phyloP scores from a whole-genome alignment of 345 rosid species.

The Eucalyptus dawsonii region DNA sequence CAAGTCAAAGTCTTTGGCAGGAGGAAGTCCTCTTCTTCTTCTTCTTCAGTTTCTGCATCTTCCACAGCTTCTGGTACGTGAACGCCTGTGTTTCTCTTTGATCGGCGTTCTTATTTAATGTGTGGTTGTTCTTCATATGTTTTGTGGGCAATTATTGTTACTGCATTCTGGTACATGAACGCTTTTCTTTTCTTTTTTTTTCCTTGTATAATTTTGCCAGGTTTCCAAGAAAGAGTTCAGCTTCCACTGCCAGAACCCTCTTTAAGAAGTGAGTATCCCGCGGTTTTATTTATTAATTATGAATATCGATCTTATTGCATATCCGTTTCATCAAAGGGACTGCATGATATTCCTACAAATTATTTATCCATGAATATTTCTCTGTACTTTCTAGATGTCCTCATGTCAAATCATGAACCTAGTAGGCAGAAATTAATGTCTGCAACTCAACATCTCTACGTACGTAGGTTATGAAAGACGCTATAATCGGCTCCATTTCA shows the following conservation, averaged over 20 bases:
- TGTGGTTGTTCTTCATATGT: neutral
- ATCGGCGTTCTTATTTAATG: neutral
- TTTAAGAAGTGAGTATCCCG: slow-evolving; percentile 31
- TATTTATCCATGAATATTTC: neutral
- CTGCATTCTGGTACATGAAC: neutral
- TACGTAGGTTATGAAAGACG: neutral
- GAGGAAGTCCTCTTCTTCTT: slow-evolving; percentile 33
- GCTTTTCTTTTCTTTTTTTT: neutral
- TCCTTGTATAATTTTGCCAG: neutral
- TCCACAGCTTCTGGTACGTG: neutral
- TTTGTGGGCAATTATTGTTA: neutral
- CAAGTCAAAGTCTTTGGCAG: slow-evolving; percentile 92
- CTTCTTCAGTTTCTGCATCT: slow-evolving; percentile 33
- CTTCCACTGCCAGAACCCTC: slow-evolving; percentile 47
- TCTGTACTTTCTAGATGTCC: neutral
- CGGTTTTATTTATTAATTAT: neutral
- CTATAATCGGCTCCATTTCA: neutral
- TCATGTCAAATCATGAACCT: neutral
- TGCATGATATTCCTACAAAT: neutral
- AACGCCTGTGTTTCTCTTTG: neutral
- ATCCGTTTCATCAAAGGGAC: neutral
- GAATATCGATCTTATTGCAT: neutral
- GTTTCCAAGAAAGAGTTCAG: slow-evolving; percentile 44
- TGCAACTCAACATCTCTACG: neutral
- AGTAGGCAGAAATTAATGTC: neutral